A percentile compares a stretch with the other conserved stretches of the same genome.
Conservation (phyloP, 441 rosid genomes). For the Erysimum cheiri region DNA sequence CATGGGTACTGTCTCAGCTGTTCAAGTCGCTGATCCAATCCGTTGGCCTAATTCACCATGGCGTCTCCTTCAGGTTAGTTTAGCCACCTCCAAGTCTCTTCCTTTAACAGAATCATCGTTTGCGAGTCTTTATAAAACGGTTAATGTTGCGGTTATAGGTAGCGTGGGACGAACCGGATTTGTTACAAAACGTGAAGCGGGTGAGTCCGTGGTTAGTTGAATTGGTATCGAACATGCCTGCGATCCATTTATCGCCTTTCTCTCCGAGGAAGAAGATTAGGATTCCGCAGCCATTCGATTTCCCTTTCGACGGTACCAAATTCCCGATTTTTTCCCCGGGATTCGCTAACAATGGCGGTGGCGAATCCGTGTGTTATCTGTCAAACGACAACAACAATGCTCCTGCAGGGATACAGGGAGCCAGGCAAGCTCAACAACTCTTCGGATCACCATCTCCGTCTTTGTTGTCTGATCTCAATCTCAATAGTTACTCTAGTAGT, state of each 20-base stretch:
- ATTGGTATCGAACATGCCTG: slow-evolving; percentile 76
- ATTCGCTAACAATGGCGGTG: slow-evolving; percentile 44
- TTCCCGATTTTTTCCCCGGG: slow-evolving; percentile 50
- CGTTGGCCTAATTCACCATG: slow-evolving; percentile 95
- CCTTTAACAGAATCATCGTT: background rate
- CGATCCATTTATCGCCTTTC: slow-evolving; percentile 70
- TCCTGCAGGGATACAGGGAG: slow-evolving; percentile 92
- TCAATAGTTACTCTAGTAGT: slow-evolving; percentile 48
- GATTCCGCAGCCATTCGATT: slow-evolving; percentile 63
- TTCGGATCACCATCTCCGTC: slow-evolving; percentile 61
- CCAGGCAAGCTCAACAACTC: slow-evolving; percentile 82
- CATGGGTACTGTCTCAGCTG: slow-evolving; percentile 87
- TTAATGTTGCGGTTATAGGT: slow-evolving; percentile 54
- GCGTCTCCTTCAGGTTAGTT: slow-evolving; percentile 91
- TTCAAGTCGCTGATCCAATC: slow-evolving; percentile 79
- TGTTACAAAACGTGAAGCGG: slow-evolving; percentile 88
- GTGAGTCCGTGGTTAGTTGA: slow-evolving; percentile 97
- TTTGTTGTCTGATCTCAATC: slow-evolving; percentile 50
- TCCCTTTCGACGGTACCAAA: slow-evolving; percentile 60
- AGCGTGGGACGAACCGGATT: slow-evolving; percentile 97
- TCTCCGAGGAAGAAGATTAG: slow-evolving; percentile 86
- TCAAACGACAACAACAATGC: slow-evolving; percentile 52
- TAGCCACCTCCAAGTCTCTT: background rate
- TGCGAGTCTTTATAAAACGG: background rate
- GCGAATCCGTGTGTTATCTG: slow-evolving; percentile 57